Evolutionary conservation across 2,329 filamentous ascomycete species (phyloP).

Genomic region (Aspergillus pseudoviridinutans): DNA sequence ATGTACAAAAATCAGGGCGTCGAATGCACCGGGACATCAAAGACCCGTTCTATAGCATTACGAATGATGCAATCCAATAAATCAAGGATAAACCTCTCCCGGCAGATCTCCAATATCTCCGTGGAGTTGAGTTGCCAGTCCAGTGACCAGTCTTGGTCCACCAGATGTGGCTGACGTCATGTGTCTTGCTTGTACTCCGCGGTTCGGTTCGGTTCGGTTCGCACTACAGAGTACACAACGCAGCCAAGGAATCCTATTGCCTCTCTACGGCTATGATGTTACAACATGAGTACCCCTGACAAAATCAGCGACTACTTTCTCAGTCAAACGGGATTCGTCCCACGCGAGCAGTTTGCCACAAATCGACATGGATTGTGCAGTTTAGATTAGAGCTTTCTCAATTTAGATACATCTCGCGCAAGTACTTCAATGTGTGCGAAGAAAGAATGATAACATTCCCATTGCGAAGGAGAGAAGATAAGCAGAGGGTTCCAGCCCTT

Average conservation of each 20-base stretch:
- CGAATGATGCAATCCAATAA: neutral
- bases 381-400: constrained; percentile 18
- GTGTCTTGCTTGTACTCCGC: neutral
- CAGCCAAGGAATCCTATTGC: too few relatives aligned
- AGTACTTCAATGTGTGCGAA: constrained; percentile 9
- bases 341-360: neutral
- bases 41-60: neutral
- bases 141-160: neutral
- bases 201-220: too few relatives aligned
- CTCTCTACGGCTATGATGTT: neutral
- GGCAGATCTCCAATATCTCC: neutral
- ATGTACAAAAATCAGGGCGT: neutral
- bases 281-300: neutral
- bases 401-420: constrained; percentile 18
- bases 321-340: neutral
- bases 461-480: constrained; percentile 17
- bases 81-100: neutral
- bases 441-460: neutral
- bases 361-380: constrained; percentile 2
- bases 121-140: neutral
- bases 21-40: neutral
- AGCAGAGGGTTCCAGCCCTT: constrained; percentile 31
- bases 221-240: too few relatives aligned
- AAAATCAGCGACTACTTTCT: neutral
- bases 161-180: neutral